Base-by-base conservation (phyloP, 2,329 filamentous ascomycete genomes). In the Drechslera avenae region DNA sequence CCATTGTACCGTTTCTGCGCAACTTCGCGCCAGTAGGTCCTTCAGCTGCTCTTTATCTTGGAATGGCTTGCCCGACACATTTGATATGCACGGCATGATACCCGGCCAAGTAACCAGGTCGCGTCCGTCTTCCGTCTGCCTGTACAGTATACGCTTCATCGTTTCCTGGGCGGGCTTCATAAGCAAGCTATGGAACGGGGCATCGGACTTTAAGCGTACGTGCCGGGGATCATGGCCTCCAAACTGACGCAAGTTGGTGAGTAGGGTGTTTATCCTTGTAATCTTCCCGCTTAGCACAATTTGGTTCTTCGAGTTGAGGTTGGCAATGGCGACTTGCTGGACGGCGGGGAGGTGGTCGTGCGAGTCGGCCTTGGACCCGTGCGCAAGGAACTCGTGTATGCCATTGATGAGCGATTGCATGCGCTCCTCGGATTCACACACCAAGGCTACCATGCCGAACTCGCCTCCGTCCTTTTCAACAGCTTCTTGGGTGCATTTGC, bases 261-360 rank as follows among this genome's bases (percentile, higher is more conserved):
- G 78, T 14, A 97, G 84, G 49, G 86, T 87, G 65, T 85, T 86
- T 72, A 97, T 96, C 62, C 86, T 83, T 64, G 87, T 86, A 45
- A 97, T 87, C 73, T 86, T 93, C 30, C 93, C 93, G 68, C 89
- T 94, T 44, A 97, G 80, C 43, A 97, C 93, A 64, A 97, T 96
- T 76, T 97, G 93, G 71, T 96, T 96, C 77, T 91, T 94, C 72
- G 87, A 90, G 77, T 97, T 97, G 76, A 96, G 86, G 74, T 97
- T 97, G 52, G 91, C 93, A 62, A 97, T 91, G 60, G 88, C 79
- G 42, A 97, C 92, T 73, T 96, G 89, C 68, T 94, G 84, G 46
- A 95, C 91, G 3, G 90, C 85, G 14, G 89, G 88, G 23, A 86
- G 75, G 60, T 89, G 82, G 58, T 86, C 79, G 53, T 81, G 82